Percentiles rank a stretch among this genome's conserved stretches.
These are phyloP conservation scores for Sporisorium sorghi DNA, from an alignment of 1,284 basidiomycete genomes.

Conservation along the genomic window DNA sequence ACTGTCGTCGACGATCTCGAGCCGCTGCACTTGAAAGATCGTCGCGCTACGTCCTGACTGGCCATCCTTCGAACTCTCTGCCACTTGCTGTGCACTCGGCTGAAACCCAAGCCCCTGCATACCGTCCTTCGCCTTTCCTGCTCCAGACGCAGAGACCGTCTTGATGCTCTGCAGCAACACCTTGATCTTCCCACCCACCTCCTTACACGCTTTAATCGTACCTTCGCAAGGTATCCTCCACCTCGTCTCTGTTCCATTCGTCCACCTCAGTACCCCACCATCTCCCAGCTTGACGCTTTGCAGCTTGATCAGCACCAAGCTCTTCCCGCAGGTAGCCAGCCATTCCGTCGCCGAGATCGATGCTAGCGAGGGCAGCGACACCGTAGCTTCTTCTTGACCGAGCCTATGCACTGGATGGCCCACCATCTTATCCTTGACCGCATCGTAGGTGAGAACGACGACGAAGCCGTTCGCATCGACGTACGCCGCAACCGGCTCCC, in stretches of 20 bases:
- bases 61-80: neutral
- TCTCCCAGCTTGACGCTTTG: constrained; percentile 17
- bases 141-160: neutral
- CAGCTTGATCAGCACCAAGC: constrained; percentile 10
- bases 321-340: constrained; percentile 16
- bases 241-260: neutral
- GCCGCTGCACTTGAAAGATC: constrained; percentile 36
- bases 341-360: constrained; percentile 34
- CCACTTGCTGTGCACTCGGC: neutral
- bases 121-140: neutral
- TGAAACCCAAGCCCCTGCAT: constrained; percentile 38
- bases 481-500: constrained; percentile 45
- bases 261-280: constrained; percentile 14
- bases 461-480: constrained; percentile 42
- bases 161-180: constrained; percentile 24
- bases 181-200: constrained; percentile 6
- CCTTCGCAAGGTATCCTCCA: constrained; percentile 9
- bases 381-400: neutral
- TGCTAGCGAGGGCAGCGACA: constrained; percentile 22
- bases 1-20: constrained; percentile 19
- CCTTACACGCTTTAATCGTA: constrained; percentile 26
- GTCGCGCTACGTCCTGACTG: constrained; percentile 6
- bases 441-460: constrained; percentile 28
- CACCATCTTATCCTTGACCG: constrained; percentile 11
- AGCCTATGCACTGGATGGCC: constrained; percentile 36